Evolutionary conservation across 2,329 filamentous ascomycete genomes (phyloP).

Genomic region (Laburnicola sp.): DNA sequence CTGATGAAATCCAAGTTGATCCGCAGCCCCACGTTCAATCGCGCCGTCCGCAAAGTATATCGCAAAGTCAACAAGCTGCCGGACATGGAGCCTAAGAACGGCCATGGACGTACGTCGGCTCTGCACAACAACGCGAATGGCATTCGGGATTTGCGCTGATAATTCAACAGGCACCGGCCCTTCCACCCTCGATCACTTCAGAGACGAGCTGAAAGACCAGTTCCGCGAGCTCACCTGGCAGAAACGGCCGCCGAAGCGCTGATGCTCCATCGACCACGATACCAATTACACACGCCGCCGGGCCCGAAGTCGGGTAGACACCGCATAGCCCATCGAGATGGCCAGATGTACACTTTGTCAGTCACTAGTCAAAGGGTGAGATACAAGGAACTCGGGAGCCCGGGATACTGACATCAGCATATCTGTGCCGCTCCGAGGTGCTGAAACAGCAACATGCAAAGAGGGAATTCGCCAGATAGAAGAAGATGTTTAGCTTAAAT

Average conservation of each 20-base stretch:
- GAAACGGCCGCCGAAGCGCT: conserved; percentile 34
- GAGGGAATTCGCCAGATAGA: too few species aligned
- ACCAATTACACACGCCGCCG: background rate
- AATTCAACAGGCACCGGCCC: conserved; percentile 34
- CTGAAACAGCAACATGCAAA: too few species aligned
- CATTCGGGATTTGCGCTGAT: conserved; percentile 6
- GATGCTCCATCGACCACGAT: background rate
- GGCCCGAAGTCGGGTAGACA: background rate
- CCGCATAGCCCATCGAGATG: background rate
- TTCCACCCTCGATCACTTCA: conserved; percentile 55
- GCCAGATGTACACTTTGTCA: background rate
- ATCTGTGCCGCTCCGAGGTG: too few species aligned
- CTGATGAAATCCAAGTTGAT: conserved; percentile 49
- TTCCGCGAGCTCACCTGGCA: conserved; percentile 46
- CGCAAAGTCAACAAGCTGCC: conserved; percentile 51
- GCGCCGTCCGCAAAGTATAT: conserved; percentile 55
- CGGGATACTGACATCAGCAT: too few species aligned
- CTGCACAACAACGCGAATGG: conserved; percentile 32
- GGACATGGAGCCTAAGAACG: conserved; percentile 43
- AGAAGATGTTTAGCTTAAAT: too few species aligned
- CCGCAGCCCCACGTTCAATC: conserved; percentile 58
- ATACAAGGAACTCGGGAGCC: background rate
- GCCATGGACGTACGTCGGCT: conserved; percentile 50
- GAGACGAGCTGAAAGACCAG: conserved; percentile 57
- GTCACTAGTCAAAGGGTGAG: background rate